These are phyloP conservation scores for Nitzschia sp. DNA, from an alignment of 108 stramenopile genomes.

Conservation along the genomic window DNA sequence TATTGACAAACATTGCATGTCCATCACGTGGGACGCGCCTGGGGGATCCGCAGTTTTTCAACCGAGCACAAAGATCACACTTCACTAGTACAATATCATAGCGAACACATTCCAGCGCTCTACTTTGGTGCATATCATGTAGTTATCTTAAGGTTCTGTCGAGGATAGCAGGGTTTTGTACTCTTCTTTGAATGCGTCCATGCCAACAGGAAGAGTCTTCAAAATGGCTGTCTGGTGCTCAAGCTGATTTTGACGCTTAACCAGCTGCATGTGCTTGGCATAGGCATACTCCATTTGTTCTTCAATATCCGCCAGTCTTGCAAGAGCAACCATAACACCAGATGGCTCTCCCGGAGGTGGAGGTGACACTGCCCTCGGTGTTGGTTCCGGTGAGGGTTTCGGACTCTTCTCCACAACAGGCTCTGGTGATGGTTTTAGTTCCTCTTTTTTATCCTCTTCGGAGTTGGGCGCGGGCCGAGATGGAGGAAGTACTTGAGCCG, in stretches of 20 bases:
- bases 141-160: background rate
- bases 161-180: conserved; percentile 10
- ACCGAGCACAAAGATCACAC: too few species aligned
- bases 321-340: conserved; percentile 35
- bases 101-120: too few species aligned
- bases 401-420: background rate
- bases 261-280: conserved; percentile 54
- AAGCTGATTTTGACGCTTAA: conserved; percentile 33
- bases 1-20: too few species aligned
- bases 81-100: too few species aligned
- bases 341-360: conserved; percentile 48
- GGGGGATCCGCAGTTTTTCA: too few species aligned
- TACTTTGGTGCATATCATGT: too few species aligned
- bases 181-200: conserved; percentile 57
- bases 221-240: conserved; percentile 35
- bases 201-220: conserved; percentile 44
- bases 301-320: conserved; percentile 48
- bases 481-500: too few species aligned
- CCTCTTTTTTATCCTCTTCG: background rate
- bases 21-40: too few species aligned
- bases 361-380: conserved; percentile 18
- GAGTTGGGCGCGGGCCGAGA: too few species aligned
- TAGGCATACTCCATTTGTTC: conserved; percentile 53
- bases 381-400: background rate
- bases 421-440: background rate